Base-by-base conservation (phyloP, 208 protist species). In the Balamuthia mandrillaris region DNA sequence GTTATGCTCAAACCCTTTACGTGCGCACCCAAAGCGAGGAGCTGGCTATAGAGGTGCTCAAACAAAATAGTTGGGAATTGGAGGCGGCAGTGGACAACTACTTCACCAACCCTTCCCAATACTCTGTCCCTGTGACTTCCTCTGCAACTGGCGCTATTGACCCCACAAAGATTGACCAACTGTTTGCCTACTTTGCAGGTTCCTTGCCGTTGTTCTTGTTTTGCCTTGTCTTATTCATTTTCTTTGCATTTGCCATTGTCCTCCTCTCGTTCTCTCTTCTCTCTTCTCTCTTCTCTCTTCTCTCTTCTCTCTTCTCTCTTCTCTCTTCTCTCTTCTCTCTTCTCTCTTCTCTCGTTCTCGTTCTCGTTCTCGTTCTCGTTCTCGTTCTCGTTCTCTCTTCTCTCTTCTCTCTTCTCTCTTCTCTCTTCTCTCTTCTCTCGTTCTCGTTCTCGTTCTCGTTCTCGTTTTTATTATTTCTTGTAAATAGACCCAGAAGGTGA, bases 171-270 rank as follows among this genome's bases (percentile, higher is more conserved):
- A 42, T 86, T 1, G 78, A 51, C 51, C 39, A 41, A 24, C 41
- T 84, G 39, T 84, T 84, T 51, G 56, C 66, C n/a, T 51, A 18
- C 51, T 84, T 72, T 29, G 21, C 21, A 14, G 78, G 56, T 70
- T 27, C 1, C n/a, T n/a, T n/a, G n/a, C n/a, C n/a, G n/a, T n/a
- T n/a, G n/a, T n/a, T n/a, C n/a, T n/a, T n/a, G n/a, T n/a, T n/a
- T n/a, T n/a, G n/a, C n/a, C n/a, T n/a, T n/a, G n/a, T n/a, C n/a
- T n/a, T n/a, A n/a, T n/a, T n/a, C n/a, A 29, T 24, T 14, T 1
- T 10, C 18, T 1, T 14, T 33, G 6, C 42, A 9, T 18, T 68
- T 9, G 21, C 0, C 21, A 10, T 37, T 44, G 18, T 39, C 31
- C 3, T 7, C n/a, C 58, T 41, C 3, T 3, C 12, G 10, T 24